phyloP scores from a whole-genome alignment of 2,329 filamentous ascomycete species.

The Teratosphaeria destructans region DNA sequence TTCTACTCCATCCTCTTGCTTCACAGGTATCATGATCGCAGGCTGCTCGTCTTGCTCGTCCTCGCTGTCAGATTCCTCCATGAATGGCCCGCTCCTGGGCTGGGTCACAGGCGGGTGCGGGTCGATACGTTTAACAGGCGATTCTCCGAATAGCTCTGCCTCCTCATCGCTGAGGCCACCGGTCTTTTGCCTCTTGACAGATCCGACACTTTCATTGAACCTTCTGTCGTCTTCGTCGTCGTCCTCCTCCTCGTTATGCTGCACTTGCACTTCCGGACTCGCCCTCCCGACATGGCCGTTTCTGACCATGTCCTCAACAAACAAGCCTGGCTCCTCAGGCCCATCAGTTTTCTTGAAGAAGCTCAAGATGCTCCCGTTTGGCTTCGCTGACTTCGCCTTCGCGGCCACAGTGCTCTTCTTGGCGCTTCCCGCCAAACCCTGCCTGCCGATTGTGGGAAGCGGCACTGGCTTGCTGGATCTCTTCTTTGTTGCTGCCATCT shows the following conservation, averaged over 20 bases:
- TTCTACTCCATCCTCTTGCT: slow-evolving; percentile 2
- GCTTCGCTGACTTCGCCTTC: slow-evolving; percentile 22
- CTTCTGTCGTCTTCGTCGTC: slow-evolving; percentile 19
- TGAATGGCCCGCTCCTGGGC: slow-evolving; percentile 49
- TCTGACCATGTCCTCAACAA: slow-evolving; percentile 23
- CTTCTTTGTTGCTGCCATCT: slow-evolving; percentile 21
- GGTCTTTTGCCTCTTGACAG: slow-evolving; percentile 33
- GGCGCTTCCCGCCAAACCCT: slow-evolving; percentile 19
- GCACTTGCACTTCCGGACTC: slow-evolving; percentile 1
- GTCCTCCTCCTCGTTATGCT: slow-evolving; percentile 9
- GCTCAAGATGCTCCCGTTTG: slow-evolving; percentile 42
- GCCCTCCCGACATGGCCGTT: background rate
- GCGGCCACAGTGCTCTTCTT: slow-evolving; percentile 25
- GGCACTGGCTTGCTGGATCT: slow-evolving; percentile 15
- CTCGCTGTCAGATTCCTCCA: slow-evolving; percentile 60
- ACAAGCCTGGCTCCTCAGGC: slow-evolving; percentile 22
- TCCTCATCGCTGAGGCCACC: slow-evolving; percentile 22
- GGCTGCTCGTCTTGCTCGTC: slow-evolving; percentile 24
- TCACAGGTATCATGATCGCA: slow-evolving; percentile 12
- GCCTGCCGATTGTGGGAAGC: slow-evolving; percentile 20
- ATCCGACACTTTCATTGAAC: slow-evolving; percentile 34
- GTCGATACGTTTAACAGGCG: background rate
- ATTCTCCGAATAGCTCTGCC: slow-evolving; percentile 25
- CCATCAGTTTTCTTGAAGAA: slow-evolving; percentile 44
- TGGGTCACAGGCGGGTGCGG: background rate